Conservation (phyloP, 73 alveolate genomes). For the Paramecium octaurelia region DNA sequence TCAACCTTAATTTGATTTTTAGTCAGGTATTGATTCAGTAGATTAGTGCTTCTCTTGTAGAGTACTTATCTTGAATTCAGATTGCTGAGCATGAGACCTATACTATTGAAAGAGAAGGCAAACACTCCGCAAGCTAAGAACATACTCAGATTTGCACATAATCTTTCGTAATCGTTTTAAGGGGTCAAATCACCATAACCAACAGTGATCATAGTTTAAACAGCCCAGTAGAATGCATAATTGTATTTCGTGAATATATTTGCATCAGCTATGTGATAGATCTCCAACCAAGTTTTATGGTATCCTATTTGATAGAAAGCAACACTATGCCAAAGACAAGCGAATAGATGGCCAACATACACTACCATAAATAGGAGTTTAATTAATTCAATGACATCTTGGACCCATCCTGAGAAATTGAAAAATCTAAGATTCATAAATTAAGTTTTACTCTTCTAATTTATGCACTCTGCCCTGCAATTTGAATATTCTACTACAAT, state of each 20-base stretch:
- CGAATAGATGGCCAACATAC: constrained; percentile 70
- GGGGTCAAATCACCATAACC: constrained; percentile 92
- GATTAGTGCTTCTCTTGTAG: constrained; percentile 59
- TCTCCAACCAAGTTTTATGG: constrained; percentile 60
- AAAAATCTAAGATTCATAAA: constrained; percentile 46
- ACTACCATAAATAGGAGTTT: constrained; percentile 39
- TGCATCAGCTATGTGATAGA: not conserved
- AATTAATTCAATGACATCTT: constrained; percentile 34
- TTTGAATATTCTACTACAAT: constrained; percentile 70
- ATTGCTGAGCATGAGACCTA: constrained; percentile 71
- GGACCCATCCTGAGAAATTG: constrained; percentile 29
- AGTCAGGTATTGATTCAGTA: constrained; percentile 71
- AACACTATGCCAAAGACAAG: constrained; percentile 70
- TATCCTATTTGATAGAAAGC: constrained; percentile 54
- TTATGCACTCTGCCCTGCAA: constrained; percentile 64
- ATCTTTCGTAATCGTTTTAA: constrained; percentile 65
- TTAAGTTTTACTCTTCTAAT: constrained; percentile 65
- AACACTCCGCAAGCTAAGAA: constrained; percentile 84
- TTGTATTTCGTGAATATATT: constrained; percentile 50
- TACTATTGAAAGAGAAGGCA: constrained; percentile 81
- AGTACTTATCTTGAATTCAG: constrained; percentile 64
- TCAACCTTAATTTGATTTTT: constrained; percentile 69
- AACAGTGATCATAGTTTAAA: constrained; percentile 82
- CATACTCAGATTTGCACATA: constrained; percentile 73
- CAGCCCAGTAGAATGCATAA: constrained; percentile 74